Percentiles rank a stretch among this genome's conserved stretches.
These are phyloP conservation scores for Puccinia triticina DNA, from an alignment of 1,284 basidiomycete species.

Conservation along the genomic window DNA sequence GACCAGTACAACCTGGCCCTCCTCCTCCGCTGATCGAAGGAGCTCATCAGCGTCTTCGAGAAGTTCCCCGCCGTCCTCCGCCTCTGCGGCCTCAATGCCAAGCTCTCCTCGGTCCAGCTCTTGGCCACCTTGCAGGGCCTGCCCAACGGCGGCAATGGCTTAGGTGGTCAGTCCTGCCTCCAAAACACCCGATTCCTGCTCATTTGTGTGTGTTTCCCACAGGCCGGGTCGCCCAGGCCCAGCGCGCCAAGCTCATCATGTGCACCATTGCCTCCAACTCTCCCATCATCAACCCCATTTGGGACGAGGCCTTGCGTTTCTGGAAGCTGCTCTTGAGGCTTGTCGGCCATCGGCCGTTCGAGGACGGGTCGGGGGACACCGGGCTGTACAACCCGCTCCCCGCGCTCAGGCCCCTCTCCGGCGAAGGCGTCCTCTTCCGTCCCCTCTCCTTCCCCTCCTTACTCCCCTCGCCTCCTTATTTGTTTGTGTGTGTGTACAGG, in stretches of 20 bases:
- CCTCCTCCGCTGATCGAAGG: conserved; percentile 47
- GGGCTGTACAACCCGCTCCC: conserved; percentile 18
- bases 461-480: too few relatives aligned
- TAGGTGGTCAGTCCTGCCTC: conserved; percentile 42
- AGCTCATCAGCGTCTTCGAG: conserved; percentile 46
- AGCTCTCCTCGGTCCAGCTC: conserved; percentile 28
- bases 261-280: conserved; percentile 37
- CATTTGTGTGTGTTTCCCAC: too few relatives aligned
- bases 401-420: conserved; percentile 29
- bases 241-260: conserved; percentile 49
- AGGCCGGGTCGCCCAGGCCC: conserved; percentile 50
- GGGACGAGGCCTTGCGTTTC: conserved; percentile 48
- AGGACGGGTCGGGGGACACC: conserved; percentile 37
- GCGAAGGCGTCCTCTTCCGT: conserved; percentile 45
- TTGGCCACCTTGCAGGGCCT: conserved; percentile 42
- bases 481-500: not conserved
- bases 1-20: conserved; percentile 49
- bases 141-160: conserved; percentile 48
- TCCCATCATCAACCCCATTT: conserved; percentile 35
- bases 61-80: conserved; percentile 32
- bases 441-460: not conserved
- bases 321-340: conserved; percentile 42
- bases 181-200: too few relatives aligned
- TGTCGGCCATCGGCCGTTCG: conserved; percentile 50
- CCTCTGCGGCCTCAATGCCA: conserved; percentile 33